phyloP scores from a whole-genome alignment of 805 yeast genomes.

The Teunomyces tritomae region DNA sequence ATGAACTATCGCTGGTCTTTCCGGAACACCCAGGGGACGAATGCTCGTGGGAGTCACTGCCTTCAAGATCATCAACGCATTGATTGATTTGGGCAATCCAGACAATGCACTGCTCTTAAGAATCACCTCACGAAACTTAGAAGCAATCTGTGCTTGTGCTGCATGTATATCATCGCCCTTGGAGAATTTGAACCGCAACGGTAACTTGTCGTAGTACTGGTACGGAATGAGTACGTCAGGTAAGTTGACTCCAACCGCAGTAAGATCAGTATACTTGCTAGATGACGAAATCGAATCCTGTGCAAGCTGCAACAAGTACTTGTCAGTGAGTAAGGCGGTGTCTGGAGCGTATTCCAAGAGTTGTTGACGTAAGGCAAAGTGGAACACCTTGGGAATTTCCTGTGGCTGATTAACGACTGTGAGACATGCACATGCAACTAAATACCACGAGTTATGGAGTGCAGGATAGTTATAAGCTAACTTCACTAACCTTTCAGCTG shows the following conservation, averaged over 20 bases:
- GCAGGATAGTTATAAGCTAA: constrained; percentile 54
- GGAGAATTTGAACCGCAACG: constrained; percentile 34
- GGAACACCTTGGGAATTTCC: constrained; percentile 72
- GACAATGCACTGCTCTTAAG: constrained; percentile 75
- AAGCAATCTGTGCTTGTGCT: constrained; percentile 38
- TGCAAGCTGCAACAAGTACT: constrained; percentile 33
- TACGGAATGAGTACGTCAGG: constrained; percentile 43
- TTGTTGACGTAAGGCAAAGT: constrained; percentile 57
- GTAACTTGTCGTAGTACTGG: constrained; percentile 35
- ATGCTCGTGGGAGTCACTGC: constrained; percentile 58
- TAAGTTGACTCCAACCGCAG: constrained; percentile 40
- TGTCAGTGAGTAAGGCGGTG: constrained; percentile 29
- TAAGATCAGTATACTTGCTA: constrained; percentile 35
- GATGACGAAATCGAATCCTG: constrained; percentile 39
- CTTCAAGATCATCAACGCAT: constrained; percentile 64
- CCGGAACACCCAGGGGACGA: constrained; percentile 22
- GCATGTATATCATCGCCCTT: constrained; percentile 34
- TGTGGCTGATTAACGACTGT: constrained; percentile 80
- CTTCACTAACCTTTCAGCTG: constrained; percentile 52
- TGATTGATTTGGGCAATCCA: constrained; percentile 85
- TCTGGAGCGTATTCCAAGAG: constrained; percentile 31
- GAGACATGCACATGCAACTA: constrained; percentile 76
- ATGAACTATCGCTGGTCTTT: constrained; percentile 25
- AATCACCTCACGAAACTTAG: constrained; percentile 70
- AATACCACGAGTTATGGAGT: constrained; percentile 65